These are phyloP conservation scores for Candida morakotiae DNA, from an alignment of 805 yeast species.

Conservation along the genomic window DNA sequence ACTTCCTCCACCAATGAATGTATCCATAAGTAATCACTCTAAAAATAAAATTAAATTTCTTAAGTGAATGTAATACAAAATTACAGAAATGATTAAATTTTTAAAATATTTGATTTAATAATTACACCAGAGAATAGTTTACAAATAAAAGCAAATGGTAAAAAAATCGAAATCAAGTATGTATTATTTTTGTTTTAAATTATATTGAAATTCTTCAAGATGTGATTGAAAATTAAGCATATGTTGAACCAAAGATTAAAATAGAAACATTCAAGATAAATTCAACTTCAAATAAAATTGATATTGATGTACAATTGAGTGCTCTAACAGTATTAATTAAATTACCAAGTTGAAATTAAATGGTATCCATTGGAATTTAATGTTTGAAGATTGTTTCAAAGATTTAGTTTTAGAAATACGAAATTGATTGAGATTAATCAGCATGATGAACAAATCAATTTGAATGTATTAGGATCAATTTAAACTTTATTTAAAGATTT, in stretches of 20 bases:
- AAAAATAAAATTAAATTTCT: conserved; percentile 21
- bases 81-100: conserved; percentile 14
- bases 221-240: conserved; percentile 8
- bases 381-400: conserved; percentile 21
- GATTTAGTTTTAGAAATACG: conserved; percentile 17
- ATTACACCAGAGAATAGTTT: conserved; percentile 14
- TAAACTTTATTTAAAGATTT: conserved; percentile 15
- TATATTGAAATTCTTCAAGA: conserved; percentile 14
- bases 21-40: conserved; percentile 17
- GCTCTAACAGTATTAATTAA: neutral
- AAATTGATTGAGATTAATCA: conserved; percentile 9
- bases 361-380: conserved; percentile 23
- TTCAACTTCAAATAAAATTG: conserved; percentile 4
- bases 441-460: conserved; percentile 12
- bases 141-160: conserved; percentile 17
- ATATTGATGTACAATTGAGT: neutral
- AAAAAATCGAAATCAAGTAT: conserved; percentile 14
- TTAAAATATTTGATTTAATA: conserved; percentile 12
- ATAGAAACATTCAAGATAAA: conserved; percentile 12
- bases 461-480: conserved; percentile 19
- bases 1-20: conserved; percentile 20
- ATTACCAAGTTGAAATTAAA: conserved; percentile 13
- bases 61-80: conserved; percentile 16
- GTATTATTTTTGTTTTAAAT: conserved; percentile 12
- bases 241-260: conserved; percentile 13